These are phyloP conservation scores for Nowakowskiella sp. DNA, from an alignment of 192 early-diverging fungal species.

Conservation along the genomic window DNA sequence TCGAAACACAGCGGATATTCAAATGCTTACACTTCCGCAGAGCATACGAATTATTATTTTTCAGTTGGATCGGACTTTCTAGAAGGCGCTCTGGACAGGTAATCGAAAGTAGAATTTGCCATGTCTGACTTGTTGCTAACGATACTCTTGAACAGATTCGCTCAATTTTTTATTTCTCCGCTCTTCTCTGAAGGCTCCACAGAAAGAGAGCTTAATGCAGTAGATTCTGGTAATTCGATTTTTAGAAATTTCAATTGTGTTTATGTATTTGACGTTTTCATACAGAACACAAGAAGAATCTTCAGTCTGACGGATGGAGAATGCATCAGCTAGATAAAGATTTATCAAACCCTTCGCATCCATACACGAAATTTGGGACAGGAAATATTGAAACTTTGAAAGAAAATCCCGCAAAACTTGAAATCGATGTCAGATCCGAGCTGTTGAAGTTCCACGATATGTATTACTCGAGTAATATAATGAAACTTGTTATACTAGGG, in stretches of 20 bases:
- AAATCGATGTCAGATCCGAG: conserved; percentile 73
- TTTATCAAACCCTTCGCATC: conserved; percentile 67
- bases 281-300: conserved; percentile 87
- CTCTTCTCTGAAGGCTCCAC: conserved; percentile 80
- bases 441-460: conserved; percentile 79
- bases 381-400: conserved; percentile 82
- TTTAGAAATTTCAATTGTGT: background rate
- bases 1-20: conserved; percentile 66
- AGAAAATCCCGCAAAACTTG: conserved; percentile 51
- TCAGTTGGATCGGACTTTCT: conserved; percentile 60
- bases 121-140: no score
- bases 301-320: conserved; percentile 86
- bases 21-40: conserved; percentile 72
- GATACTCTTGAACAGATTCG: no score
- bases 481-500: conserved; percentile 85
- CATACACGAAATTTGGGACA: conserved; percentile 84
- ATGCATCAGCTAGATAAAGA: conserved; percentile 81
- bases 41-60: conserved; percentile 86
- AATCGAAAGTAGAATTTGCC: no score
- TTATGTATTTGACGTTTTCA: background rate
- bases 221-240: conserved; percentile 67
- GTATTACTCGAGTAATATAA: conserved; percentile 94
- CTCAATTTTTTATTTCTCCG: conserved; percentile 90
- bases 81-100: conserved; percentile 59
- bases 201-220: conserved; percentile 87